phyloP scores from a whole-genome alignment of 2,329 filamentous ascomycete species.

The Dryadomyces quercus-mongolicae region DNA sequence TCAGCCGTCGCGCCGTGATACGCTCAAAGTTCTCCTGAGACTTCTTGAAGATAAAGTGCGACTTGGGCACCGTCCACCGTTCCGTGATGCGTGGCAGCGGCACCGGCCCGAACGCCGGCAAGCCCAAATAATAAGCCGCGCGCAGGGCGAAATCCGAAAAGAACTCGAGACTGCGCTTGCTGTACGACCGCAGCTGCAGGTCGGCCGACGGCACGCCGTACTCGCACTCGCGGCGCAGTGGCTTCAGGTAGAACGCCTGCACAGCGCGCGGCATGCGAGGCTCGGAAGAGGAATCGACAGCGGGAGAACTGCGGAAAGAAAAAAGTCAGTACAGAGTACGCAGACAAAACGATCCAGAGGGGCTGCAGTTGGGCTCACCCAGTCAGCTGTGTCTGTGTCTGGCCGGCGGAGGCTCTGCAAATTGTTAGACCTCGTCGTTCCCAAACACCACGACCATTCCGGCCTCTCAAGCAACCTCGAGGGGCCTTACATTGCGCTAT shows the following conservation, averaged over 20 bases:
- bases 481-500: slow-evolving; percentile 9
- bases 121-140: slow-evolving; percentile 83
- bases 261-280: slow-evolving; percentile 63
- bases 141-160: slow-evolving; percentile 90
- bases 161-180: slow-evolving; percentile 79
- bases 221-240: slow-evolving; percentile 61
- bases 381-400: not conserved
- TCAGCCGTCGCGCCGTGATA: slow-evolving; percentile 70
- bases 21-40: slow-evolving; percentile 96
- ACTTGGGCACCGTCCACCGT: slow-evolving; percentile 84
- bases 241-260: slow-evolving; percentile 75
- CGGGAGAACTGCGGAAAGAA: not conserved
- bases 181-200: slow-evolving; percentile 87
- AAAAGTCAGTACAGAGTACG: too few species aligned
- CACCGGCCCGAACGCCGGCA: slow-evolving; percentile 75
- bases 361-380: too few species aligned
- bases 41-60: slow-evolving; percentile 94
- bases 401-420: not conserved
- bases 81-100: slow-evolving; percentile 79
- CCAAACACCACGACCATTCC: too few species aligned
- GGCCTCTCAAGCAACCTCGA: too few species aligned
- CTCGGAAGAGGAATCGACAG: too few species aligned
- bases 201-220: slow-evolving; percentile 78
- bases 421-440: not conserved
- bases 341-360: too few species aligned